These are phyloP conservation scores for Cyclotella choctawhatcheeana DNA, from an alignment of 108 stramenopile species.

Conservation along the genomic window DNA sequence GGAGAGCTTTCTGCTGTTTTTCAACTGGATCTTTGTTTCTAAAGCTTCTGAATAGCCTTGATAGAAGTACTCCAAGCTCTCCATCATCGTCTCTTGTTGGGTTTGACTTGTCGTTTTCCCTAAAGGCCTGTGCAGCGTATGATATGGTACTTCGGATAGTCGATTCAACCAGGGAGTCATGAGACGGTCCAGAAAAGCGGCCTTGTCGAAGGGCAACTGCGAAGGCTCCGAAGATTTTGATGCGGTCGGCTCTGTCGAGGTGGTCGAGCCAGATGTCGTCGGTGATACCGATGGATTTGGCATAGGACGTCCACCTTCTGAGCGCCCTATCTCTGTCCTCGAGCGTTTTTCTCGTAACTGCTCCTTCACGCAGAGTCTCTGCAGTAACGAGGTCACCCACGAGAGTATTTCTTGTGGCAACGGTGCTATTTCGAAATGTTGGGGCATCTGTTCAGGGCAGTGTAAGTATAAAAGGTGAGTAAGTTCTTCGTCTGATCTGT, in stretches of 20 bases:
- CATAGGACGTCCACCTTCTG: background rate
- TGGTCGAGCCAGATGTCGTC: background rate
- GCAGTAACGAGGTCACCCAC: constrained; percentile 43
- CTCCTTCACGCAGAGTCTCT: constrained; percentile 5
- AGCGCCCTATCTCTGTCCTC: constrained; percentile 29
- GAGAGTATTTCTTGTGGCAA: constrained; percentile 32
- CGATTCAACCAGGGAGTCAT: constrained; percentile 16
- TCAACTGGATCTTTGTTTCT: constrained; percentile 11
- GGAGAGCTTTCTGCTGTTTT: constrained; percentile 27
- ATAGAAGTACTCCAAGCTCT: constrained; percentile 39
- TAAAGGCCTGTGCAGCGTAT: constrained; percentile 28
- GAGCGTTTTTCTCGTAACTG: constrained; percentile 20
- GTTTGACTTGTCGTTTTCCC: constrained; percentile 13
- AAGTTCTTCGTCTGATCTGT: constrained; percentile 22
- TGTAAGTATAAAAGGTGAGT: constrained; percentile 16
- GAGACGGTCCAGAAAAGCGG: background rate
- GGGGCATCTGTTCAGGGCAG: constrained; percentile 16
- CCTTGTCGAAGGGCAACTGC: background rate
- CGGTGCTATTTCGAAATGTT: constrained; percentile 25
- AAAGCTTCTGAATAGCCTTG: constrained; percentile 13
- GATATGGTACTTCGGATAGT: constrained; percentile 31
- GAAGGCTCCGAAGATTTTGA: background rate
- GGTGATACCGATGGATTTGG: constrained; percentile 7
- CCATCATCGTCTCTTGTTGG: constrained; percentile 31
- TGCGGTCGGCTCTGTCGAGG: background rate